Evolutionary conservation across 306 rosid genomes (phyloP).

Genomic region (Begonia peltatifolia): DNA sequence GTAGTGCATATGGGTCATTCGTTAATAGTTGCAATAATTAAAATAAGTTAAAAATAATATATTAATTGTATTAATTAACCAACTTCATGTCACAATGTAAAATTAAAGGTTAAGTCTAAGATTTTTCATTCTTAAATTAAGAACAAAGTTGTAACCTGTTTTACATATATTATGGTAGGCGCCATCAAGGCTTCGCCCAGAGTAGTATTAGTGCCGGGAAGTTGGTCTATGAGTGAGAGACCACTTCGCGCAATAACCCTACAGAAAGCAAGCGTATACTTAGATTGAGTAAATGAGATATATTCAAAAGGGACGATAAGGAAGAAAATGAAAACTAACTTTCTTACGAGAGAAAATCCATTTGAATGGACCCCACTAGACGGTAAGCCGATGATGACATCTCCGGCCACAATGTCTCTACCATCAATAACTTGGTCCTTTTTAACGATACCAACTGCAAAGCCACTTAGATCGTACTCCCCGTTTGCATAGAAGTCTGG

Average conservation of each 20-base stretch:
- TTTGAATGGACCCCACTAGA: slow-evolving; percentile 93
- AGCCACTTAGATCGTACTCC: slow-evolving; percentile 90
- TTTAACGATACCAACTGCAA: slow-evolving; percentile 78
- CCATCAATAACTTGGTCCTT: slow-evolving; percentile 69
- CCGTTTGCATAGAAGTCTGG: slow-evolving; percentile 82
- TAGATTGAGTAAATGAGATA: no score
- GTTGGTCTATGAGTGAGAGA: slow-evolving; percentile 46
- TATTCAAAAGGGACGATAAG: no score
- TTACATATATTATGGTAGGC: slow-evolving; percentile 78
- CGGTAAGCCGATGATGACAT: slow-evolving; percentile 68
- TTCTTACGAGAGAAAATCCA: slow-evolving; percentile 86
- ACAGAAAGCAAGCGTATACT: background rate
- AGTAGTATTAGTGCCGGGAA: slow-evolving; percentile 45
- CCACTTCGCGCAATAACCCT: slow-evolving; percentile 73
- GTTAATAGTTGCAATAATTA: no score
- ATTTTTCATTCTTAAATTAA: background rate
- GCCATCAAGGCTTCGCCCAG: slow-evolving; percentile 80
- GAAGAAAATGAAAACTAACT: slow-evolving; percentile 23
- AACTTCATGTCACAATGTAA: no score
- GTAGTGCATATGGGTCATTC: no score
- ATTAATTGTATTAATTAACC: no score
- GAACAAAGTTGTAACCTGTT: slow-evolving; percentile 43
- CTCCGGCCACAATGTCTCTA: slow-evolving; percentile 55
- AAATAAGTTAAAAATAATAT: no score
- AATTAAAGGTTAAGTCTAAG: no score